Evolutionary conservation across 768 basidiomycete genomes (phyloP).

Genomic region (Brasilioporus rufonigricans): DNA sequence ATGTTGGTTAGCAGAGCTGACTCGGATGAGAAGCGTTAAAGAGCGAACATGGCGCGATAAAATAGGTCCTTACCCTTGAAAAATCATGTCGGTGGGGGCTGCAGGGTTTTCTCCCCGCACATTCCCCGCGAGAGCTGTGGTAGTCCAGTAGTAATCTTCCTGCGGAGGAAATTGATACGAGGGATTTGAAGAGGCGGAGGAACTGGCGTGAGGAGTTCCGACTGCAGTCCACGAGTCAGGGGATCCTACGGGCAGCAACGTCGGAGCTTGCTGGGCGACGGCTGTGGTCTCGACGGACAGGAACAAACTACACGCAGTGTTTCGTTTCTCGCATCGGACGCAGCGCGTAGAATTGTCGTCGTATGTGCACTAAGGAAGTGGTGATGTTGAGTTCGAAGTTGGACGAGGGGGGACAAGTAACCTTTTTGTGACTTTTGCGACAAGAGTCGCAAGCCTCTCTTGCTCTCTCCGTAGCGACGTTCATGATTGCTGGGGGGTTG

Average conservation of each 20-base stretch:
- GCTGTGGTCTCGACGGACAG: not conserved
- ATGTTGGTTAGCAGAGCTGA: constrained; percentile 7
- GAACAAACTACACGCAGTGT: constrained; percentile 18
- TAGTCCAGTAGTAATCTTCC: not conserved
- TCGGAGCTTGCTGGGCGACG: constrained; percentile 4
- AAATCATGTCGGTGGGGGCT: not conserved
- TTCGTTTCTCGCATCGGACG: constrained; percentile 15
- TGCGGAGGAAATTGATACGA: not conserved
- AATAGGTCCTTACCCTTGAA: constrained; percentile 8
- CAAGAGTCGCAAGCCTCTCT: constrained; percentile 25
- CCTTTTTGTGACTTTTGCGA: constrained; percentile 27
- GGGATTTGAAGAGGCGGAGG: constrained; percentile 2
- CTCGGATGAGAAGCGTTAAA: constrained; percentile 1
- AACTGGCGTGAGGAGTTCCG: constrained; percentile 1
- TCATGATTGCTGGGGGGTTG: constrained; percentile 18
- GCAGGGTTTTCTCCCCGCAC: constrained; percentile 7
- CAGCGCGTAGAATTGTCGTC: constrained; percentile 12
- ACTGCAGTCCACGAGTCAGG: constrained; percentile 5
- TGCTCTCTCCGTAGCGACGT: constrained; percentile 19
- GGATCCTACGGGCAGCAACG: not conserved
- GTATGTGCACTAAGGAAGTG: constrained; percentile 18
- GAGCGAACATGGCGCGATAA: not conserved
- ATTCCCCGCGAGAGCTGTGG: not conserved
- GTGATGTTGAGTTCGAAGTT: constrained; percentile 3
- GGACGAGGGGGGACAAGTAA: not conserved